Percentiles rank a stretch among this genome's conserved stretches.
phyloP scores from a whole-genome alignment of 257 asterid genomes.

The Perilla frutescens region DNA sequence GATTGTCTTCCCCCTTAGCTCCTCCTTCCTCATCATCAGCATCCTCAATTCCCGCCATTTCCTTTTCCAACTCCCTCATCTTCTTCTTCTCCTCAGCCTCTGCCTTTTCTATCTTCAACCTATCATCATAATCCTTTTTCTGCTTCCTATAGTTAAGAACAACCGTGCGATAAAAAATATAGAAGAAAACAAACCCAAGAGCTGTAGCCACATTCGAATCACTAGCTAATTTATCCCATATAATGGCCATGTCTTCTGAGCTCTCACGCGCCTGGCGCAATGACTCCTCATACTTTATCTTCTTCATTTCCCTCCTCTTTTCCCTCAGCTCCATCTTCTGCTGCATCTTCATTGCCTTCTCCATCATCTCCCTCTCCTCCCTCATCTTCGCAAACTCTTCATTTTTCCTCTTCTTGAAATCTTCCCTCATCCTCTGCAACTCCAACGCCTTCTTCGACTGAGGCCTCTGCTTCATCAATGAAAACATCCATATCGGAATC shows the following conservation, averaged over 20 bases:
- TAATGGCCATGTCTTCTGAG: constrained; percentile 52
- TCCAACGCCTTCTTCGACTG: constrained; percentile 87
- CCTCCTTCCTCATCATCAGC: constrained; percentile 72
- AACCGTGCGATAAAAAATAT: constrained; percentile 74
- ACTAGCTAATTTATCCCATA: constrained; percentile 77
- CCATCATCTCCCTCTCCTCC: constrained; percentile 64
- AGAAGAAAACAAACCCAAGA: constrained; percentile 83
- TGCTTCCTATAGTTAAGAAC: constrained; percentile 84
- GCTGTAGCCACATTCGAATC: constrained; percentile 68
- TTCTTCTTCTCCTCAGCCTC: constrained; percentile 95
- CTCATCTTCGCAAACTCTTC: constrained; percentile 54
- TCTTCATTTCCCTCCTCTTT: constrained; percentile 67
- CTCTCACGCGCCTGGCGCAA: constrained; percentile 55
- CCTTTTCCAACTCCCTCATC: constrained; percentile 82
- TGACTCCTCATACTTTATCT: constrained; percentile 50
- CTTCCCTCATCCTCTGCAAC: constrained; percentile 61
- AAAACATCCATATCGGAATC: constrained; percentile 60
- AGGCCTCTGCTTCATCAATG: constrained; percentile 69
- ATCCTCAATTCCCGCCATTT: constrained; percentile 64
- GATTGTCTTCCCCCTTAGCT: constrained; percentile 69
- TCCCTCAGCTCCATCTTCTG: constrained; percentile 75
- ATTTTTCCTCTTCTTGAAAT: constrained; percentile 27
- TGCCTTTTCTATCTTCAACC: constrained; percentile 87
- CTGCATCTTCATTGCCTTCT: constrained; percentile 60
- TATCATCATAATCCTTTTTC: constrained; percentile 93